Evolutionary conservation across 495 filamentous ascomycete species (phyloP), one percentile per base, ranked within the genome.

Genomic region (Chaetomium cochliodes): DNA sequence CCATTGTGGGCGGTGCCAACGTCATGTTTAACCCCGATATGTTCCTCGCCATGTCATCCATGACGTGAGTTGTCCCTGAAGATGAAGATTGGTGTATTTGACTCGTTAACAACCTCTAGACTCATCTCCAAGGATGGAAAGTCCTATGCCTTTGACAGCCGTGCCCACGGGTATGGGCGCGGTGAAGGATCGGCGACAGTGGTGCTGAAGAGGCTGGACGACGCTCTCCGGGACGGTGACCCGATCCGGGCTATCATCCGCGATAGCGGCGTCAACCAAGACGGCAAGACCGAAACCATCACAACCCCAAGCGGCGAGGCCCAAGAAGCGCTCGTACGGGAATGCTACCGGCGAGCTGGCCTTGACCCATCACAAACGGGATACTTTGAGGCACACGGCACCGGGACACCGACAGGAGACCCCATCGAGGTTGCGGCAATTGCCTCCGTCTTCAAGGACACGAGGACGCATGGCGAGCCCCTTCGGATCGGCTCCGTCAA

Each of bases 131-230:
- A 73, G 20, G 67, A 71, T 39, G 73, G 77, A 20, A 70, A 70
- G 25, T 74, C 68, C 0, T 73, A 76, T 53, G 77, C 78, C 2
- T 80, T 79, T 50, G 85, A 88, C 61, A 74, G 76, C 0, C 62
- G 67, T 0, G 89, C 87, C 0, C 79, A 88, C 68, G 89, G 89
- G 0, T 92, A 88, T 70, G 89, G 52, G 1, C 84, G 89, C 23
- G 81, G 87, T 33, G 85, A 83, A 22, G 79, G 90, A 3, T 84
- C 74, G 0, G 81, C 75, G 5, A 80, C 80, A 0, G 44, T 90
- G 0, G 75, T 82, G 9, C 62, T 92, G 3, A 92, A 91, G 70
- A 72, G 73, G 18, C 77, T 90, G 73, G 80, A 41, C 47, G 80
- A 85, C 47, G 89, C 84, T 0, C 60, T 85, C 4, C 67, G 72